phyloP scores from a whole-genome alignment of 2,329 filamentous ascomycete genomes.

The Trichoderma aggressivum region DNA sequence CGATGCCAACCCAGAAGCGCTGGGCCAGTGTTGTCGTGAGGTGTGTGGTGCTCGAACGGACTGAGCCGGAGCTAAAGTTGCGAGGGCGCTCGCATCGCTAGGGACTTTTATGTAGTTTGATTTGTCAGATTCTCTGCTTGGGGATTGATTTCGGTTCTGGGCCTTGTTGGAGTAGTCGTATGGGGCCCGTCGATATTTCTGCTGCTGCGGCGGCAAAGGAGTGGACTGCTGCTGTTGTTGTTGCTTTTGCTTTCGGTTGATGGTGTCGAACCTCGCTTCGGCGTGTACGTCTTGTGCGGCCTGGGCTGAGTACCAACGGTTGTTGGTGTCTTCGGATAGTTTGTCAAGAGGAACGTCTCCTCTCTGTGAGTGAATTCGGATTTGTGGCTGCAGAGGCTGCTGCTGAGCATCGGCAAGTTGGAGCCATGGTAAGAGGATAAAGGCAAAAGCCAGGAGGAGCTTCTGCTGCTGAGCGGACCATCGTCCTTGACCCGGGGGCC shows the following conservation, averaged over 20 bases:
- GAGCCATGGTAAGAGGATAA: conserved; percentile 55
- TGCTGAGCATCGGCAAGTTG: conserved; percentile 61
- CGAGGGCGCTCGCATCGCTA: conserved; percentile 88
- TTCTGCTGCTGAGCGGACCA: conserved; percentile 45
- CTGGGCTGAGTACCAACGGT: conserved; percentile 32
- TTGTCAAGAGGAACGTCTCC: conserved; percentile 27
- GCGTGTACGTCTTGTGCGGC: conserved; percentile 27
- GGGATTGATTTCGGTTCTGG: conserved; percentile 30
- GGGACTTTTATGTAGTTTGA: conserved; percentile 37
- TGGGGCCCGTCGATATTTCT: conserved; percentile 19
- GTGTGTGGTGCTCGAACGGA: conserved; percentile 88
- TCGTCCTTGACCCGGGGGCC: conserved; percentile 58
- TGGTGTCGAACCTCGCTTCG: conserved; percentile 27
- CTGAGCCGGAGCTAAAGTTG: conserved; percentile 94
- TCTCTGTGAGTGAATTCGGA: conserved; percentile 5
- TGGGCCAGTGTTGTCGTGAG: conserved; percentile 58
- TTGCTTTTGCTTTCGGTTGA: conserved; percentile 27
- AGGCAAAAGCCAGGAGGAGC: conserved; percentile 53
- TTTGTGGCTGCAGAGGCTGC: conserved; percentile 46
- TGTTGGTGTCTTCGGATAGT: conserved; percentile 28
- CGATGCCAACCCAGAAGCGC: conserved; percentile 67
- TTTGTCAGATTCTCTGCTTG: conserved; percentile 33
- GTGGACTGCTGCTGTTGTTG: conserved; percentile 19
- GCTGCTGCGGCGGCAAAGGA: conserved; percentile 20
- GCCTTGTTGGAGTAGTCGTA: conserved; percentile 16